Evolutionary conservation across 2,329 filamentous ascomycete species (phyloP).

Genomic region (Acrocalymma vagum): DNA sequence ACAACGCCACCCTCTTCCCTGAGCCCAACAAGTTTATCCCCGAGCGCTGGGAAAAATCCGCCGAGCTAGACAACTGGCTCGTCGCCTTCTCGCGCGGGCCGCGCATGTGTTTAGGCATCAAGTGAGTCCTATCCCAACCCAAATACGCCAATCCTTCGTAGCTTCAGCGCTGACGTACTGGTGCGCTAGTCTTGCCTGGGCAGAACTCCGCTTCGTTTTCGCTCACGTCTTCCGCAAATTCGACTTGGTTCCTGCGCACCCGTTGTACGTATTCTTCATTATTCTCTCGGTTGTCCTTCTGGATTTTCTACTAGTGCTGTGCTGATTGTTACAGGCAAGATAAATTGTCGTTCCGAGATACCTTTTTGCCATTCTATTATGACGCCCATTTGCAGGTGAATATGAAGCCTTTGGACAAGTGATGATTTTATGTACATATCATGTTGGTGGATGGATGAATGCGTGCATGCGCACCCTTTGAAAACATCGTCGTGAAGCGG

Average conservation of each 20-base stretch:
- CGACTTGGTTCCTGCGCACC: constrained; percentile 29
- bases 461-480: no score
- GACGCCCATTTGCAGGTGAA: constrained; percentile 27
- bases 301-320: not conserved
- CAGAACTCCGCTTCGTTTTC: constrained; percentile 41
- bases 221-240: constrained; percentile 42
- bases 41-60: constrained; percentile 40
- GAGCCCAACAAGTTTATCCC: constrained; percentile 38
- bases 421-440: no score
- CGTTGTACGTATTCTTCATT: constrained; percentile 22
- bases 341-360: constrained; percentile 27
- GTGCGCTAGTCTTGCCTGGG: constrained; percentile 39
- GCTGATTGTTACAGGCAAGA: constrained; percentile 22
- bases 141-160: not conserved
- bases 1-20: constrained; percentile 40
- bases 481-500: no score
- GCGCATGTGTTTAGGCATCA: constrained; percentile 43
- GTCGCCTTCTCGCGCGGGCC: constrained; percentile 46
- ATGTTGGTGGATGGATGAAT: no score
- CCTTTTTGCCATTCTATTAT: constrained; percentile 30
- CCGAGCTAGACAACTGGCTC: constrained; percentile 36
- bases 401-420: constrained; percentile 18
- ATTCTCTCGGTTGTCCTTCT: not conserved
- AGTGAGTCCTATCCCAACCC: constrained; percentile 25
- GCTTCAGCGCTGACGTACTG: not conserved